These are phyloP conservation scores for Arxiozyma telluris DNA, from an alignment of 1,139 yeast genomes.

Conservation along the genomic window DNA sequence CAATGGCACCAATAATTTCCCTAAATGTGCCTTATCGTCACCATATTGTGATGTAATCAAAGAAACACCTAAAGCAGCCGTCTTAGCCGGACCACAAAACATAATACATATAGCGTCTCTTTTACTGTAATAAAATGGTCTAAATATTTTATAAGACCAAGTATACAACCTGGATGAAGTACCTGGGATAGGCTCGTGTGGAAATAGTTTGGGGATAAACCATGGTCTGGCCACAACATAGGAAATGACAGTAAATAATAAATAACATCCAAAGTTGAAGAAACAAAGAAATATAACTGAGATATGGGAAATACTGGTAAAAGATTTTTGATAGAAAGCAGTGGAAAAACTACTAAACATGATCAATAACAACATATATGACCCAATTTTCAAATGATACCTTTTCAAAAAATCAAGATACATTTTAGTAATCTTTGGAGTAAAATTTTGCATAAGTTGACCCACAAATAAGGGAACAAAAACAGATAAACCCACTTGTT, in stretches of 20 bases:
- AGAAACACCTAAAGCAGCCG: slow-evolving; percentile 86
- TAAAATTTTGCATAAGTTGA: slow-evolving; percentile 63
- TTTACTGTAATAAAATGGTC: slow-evolving; percentile 63
- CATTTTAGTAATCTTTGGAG: slow-evolving; percentile 50
- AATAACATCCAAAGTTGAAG: slow-evolving; percentile 68
- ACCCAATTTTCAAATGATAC: slow-evolving; percentile 61
- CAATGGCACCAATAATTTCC: slow-evolving; percentile 67
- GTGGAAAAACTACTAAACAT: slow-evolving; percentile 85
- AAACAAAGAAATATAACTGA: slow-evolving; percentile 70
- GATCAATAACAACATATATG: slow-evolving; percentile 65
- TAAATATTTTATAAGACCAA: slow-evolving; percentile 35
- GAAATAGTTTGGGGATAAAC: slow-evolving; percentile 39
- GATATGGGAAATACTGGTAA: slow-evolving; percentile 56
- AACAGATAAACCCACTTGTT: slow-evolving; percentile 74
- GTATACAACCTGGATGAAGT: slow-evolving; percentile 38
- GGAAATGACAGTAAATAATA: slow-evolving; percentile 61
- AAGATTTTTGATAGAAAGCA: slow-evolving; percentile 76
- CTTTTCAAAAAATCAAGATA: slow-evolving; percentile 48
- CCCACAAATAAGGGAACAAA: slow-evolving; percentile 86
- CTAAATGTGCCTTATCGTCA: slow-evolving; percentile 48
- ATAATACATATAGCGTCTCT: slow-evolving; percentile 68
- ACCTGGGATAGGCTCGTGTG: slow-evolving; percentile 38
- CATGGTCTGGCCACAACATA: slow-evolving; percentile 54
- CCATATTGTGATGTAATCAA: slow-evolving; percentile 76
- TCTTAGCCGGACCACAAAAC: slow-evolving; percentile 88